Evolutionary conservation across 805 yeast genomes (phyloP).

Genomic region (Cyberlindnera xishuangbannaensis): DNA sequence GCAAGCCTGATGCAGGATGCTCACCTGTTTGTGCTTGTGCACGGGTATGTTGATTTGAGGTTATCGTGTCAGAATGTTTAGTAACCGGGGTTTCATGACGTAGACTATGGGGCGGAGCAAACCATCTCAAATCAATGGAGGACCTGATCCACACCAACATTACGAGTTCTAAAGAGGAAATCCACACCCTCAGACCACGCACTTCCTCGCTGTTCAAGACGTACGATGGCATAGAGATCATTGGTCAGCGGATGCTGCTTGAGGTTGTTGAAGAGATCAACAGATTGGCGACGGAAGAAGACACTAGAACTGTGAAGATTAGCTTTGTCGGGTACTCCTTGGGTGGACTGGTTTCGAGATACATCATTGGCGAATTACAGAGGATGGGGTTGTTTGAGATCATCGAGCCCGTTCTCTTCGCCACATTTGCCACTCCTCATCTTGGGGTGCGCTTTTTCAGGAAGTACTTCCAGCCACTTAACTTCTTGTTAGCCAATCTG

Average conservation of each 20-base stretch:
- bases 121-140: conserved; percentile 48
- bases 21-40: not conserved
- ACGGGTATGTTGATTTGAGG: not conserved
- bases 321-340: conserved; percentile 84
- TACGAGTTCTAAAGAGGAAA: conserved; percentile 36
- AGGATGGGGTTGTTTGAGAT: conserved; percentile 48
- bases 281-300: conserved; percentile 25
- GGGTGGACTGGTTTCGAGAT: conserved; percentile 82
- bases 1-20: too few species aligned
- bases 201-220: conserved; percentile 69
- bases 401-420: conserved; percentile 55
- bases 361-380: conserved; percentile 67
- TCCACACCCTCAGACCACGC: conserved; percentile 43
- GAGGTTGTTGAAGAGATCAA: conserved; percentile 51
- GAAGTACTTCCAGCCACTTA: conserved; percentile 30
- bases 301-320: conserved; percentile 38
- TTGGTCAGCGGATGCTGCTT: conserved; percentile 62
- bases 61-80: not conserved
- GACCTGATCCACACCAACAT: conserved; percentile 34
- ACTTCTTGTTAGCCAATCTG: conserved; percentile 47
- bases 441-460: conserved; percentile 52
- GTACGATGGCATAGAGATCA: conserved; percentile 75
- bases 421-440: conserved; percentile 79
- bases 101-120: not conserved
- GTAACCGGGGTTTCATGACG: not conserved